phyloP scores from a whole-genome alignment of 2,329 filamentous ascomycete species.

The Cladosporium sp. region DNA sequence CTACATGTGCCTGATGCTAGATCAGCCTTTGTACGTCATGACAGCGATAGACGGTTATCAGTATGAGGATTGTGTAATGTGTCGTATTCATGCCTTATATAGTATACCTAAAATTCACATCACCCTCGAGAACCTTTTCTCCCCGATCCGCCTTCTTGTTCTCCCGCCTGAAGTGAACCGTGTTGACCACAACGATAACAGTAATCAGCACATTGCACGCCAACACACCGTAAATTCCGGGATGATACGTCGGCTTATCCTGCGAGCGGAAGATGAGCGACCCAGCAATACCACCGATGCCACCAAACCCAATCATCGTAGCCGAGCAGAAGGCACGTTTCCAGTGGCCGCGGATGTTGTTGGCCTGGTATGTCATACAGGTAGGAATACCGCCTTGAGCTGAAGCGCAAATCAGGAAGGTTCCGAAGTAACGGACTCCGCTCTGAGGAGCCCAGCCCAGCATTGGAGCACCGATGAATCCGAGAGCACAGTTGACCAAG shows the following conservation, averaged over 20 bases:
- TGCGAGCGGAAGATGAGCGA: constrained; percentile 66
- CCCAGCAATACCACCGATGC: constrained; percentile 75
- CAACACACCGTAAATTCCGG: constrained; percentile 53
- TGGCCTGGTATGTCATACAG: constrained; percentile 75
- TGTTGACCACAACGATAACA: constrained; percentile 43
- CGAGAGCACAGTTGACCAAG: constrained; percentile 27
- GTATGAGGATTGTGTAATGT: not conserved
- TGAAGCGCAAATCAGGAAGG: constrained; percentile 73
- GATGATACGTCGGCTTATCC: constrained; percentile 43
- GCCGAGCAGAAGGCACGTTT: constrained; percentile 78
- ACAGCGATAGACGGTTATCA: not conserved
- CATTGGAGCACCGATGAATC: constrained; percentile 29
- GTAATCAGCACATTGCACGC: constrained; percentile 41
- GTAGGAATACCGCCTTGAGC: constrained; percentile 75
- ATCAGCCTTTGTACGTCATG: not conserved
- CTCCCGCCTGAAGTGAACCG: constrained; percentile 44
- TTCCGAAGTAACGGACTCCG: constrained; percentile 61
- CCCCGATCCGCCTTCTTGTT: constrained; percentile 51
- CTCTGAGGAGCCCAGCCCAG: constrained; percentile 26
- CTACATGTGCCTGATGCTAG: not conserved
- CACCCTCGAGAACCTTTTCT: constrained; percentile 26
- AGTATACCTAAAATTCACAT: constrained; percentile 14
- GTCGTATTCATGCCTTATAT: not conserved
- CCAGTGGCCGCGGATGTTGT: constrained; percentile 85
- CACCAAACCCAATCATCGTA: constrained; percentile 71